Evolutionary conservation across 2,329 filamentous ascomycete genomes (phyloP).

Genomic region (Pseudophaeomoniella oleicola): DNA sequence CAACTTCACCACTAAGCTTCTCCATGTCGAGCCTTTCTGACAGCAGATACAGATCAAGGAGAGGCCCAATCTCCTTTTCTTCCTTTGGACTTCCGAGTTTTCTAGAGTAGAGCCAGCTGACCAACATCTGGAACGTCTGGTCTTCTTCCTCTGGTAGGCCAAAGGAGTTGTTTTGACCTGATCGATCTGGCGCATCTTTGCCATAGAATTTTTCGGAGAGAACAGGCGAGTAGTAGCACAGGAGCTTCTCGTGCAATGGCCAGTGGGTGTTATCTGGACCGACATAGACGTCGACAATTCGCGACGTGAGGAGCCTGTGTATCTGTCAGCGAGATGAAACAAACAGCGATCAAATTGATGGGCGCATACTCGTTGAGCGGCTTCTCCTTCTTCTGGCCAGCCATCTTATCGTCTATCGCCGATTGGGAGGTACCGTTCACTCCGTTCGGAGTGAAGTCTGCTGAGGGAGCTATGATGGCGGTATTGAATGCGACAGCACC

Average conservation of each 20-base stretch:
- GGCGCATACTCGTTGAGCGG: conserved; percentile 26
- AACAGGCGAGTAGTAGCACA: conserved; percentile 38
- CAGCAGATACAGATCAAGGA: conserved; percentile 42
- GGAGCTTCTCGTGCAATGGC: conserved; percentile 41
- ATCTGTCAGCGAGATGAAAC: background rate
- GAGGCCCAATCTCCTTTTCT: conserved; percentile 33
- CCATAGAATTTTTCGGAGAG: conserved; percentile 38
- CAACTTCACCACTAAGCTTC: conserved; percentile 30
- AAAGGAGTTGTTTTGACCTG: conserved; percentile 18
- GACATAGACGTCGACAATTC: conserved; percentile 42
- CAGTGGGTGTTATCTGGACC: conserved; percentile 39
- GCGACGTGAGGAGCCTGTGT: conserved; percentile 34
- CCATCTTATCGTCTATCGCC: conserved; percentile 1
- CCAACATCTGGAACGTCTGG: conserved; percentile 34
- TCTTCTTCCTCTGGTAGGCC: conserved; percentile 39
- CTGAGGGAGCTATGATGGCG: too few relatives aligned
- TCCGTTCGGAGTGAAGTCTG: background rate
- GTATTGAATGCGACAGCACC: too few relatives aligned
- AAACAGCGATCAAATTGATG: background rate
- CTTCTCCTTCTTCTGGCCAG: conserved; percentile 16
- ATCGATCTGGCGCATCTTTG: conserved; percentile 15
- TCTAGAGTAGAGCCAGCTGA: conserved; percentile 38
- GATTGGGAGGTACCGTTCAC: background rate
- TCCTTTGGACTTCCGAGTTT: conserved; percentile 31
- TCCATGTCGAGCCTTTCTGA: conserved; percentile 37